Percentiles rank a stretch among this genome's conserved stretches.
These are phyloP conservation scores for Lipomyces lipofer DNA, from an alignment of 805 yeast species.

Conservation along the genomic window DNA sequence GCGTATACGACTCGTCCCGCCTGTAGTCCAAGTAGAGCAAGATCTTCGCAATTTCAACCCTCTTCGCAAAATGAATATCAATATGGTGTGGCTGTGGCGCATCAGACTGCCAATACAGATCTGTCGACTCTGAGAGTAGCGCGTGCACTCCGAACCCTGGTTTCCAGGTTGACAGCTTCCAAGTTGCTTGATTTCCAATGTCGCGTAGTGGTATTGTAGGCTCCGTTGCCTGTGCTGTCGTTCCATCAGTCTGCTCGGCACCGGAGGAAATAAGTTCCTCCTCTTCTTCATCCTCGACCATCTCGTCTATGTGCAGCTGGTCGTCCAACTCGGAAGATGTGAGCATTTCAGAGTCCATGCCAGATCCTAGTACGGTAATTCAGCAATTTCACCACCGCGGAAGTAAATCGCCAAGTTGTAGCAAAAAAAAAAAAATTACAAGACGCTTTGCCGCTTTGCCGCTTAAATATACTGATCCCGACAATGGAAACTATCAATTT, in stretches of 20 bases:
- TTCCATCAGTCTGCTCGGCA: background rate
- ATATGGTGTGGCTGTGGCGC: conserved; percentile 85
- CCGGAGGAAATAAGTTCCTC: background rate
- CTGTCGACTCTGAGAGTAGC: conserved; percentile 64
- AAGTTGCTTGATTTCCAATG: conserved; percentile 75
- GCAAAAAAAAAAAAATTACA: background rate
- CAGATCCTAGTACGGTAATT: background rate
- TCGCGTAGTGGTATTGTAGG: conserved; percentile 44
- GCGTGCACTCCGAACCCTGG: conserved; percentile 70
- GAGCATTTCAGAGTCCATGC: conserved; percentile 4
- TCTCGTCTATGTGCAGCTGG: background rate
- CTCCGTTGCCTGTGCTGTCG: background rate
- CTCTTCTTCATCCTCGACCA: background rate
- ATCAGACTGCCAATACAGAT: conserved; percentile 90
- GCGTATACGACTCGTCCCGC: conserved; percentile 91
- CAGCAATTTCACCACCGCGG: background rate
- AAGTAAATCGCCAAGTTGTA: background rate
- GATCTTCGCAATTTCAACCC: conserved; percentile 66
- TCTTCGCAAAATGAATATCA: conserved; percentile 75
- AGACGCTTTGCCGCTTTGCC: background rate
- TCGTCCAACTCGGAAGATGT: conserved; percentile 3
- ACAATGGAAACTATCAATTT: background rate
- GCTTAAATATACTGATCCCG: background rate
- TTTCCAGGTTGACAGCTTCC: conserved; percentile 79
- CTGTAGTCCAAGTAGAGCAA: conserved; percentile 69